phyloP scores from a whole-genome alignment of 78 protist genomes.

The Dictyostelium intermedium region DNA sequence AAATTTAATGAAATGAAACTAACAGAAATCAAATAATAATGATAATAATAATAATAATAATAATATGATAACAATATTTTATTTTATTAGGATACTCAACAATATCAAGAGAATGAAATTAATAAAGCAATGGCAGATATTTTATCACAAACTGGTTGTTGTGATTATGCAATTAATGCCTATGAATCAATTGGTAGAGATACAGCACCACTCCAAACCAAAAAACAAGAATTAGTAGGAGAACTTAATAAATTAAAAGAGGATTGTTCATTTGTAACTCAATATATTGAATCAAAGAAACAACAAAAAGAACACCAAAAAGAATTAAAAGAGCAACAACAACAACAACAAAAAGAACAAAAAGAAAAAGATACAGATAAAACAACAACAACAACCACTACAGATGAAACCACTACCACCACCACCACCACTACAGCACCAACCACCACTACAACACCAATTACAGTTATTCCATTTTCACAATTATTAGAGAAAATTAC shows the following conservation, averaged over 20 bases:
- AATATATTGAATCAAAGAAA: slow-evolving; percentile 48
- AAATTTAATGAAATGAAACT: too few relatives aligned
- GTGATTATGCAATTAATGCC: slow-evolving; percentile 33
- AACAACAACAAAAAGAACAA: not conserved
- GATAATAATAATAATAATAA: too few relatives aligned
- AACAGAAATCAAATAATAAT: not conserved
- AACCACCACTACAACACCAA: not conserved
- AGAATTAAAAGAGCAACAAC: slow-evolving; percentile 19
- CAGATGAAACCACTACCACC: not conserved
- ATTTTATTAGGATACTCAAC: not conserved
- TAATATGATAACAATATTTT: too few relatives aligned
- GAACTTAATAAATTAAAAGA: slow-evolving; percentile 22
- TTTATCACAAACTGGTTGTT: slow-evolving; percentile 50
- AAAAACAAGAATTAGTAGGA: slow-evolving; percentile 31
- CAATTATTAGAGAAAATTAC: slow-evolving; percentile 24
- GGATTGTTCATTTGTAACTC: slow-evolving; percentile 35
- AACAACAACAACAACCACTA: not conserved
- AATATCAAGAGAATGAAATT: slow-evolving; percentile 56
- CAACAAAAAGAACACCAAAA: slow-evolving; percentile 38
- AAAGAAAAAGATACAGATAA: not conserved
- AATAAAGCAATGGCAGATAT: slow-evolving; percentile 72
- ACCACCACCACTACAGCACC: not conserved
- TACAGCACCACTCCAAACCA: slow-evolving; percentile 23
- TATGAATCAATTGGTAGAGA: slow-evolving; percentile 40
- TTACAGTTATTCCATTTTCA: slow-evolving; percentile 12